A percentile compares a stretch with the other conserved stretches of the same genome.
phyloP scores from a whole-genome alignment of 75 land plant genomes.

The Pseudotsuga menziesii region DNA sequence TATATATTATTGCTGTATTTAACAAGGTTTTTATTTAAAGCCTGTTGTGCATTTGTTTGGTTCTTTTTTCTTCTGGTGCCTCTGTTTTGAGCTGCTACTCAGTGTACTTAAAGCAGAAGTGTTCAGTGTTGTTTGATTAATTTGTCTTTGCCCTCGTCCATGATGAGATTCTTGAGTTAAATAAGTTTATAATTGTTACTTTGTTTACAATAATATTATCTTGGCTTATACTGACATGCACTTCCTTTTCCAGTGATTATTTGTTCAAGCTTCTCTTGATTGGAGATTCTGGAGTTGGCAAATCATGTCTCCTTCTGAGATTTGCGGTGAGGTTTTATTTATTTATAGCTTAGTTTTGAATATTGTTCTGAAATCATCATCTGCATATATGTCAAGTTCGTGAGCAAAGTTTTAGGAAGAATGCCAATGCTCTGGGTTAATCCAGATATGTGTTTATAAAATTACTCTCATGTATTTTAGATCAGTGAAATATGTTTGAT shows the following conservation, averaged over 20 bases:
- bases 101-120: too few species aligned
- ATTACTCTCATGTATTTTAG: too few species aligned
- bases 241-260: constrained; percentile 37
- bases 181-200: background rate
- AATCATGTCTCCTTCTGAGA: constrained; percentile 45
- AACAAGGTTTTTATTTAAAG: background rate
- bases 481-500: too few species aligned
- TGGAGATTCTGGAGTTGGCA: constrained; percentile 57
- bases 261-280: constrained; percentile 56
- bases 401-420: background rate
- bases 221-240: background rate
- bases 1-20: too few species aligned
- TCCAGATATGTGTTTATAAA: too few species aligned
- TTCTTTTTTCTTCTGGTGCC: background rate
- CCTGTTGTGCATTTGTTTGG: background rate
- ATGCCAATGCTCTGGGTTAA: background rate
- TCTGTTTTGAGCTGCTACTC: background rate
- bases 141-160: background rate
- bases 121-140: background rate
- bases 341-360: background rate
- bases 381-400: background rate
- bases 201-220: background rate
- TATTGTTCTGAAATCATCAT: background rate
- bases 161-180: background rate
- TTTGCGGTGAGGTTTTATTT: constrained; percentile 42